Percentiles rank a stretch among this genome's conserved stretches.
These are phyloP conservation scores for Epichloe elymi DNA, from an alignment of 2,329 filamentous ascomycete genomes.

Conservation along the genomic window DNA sequence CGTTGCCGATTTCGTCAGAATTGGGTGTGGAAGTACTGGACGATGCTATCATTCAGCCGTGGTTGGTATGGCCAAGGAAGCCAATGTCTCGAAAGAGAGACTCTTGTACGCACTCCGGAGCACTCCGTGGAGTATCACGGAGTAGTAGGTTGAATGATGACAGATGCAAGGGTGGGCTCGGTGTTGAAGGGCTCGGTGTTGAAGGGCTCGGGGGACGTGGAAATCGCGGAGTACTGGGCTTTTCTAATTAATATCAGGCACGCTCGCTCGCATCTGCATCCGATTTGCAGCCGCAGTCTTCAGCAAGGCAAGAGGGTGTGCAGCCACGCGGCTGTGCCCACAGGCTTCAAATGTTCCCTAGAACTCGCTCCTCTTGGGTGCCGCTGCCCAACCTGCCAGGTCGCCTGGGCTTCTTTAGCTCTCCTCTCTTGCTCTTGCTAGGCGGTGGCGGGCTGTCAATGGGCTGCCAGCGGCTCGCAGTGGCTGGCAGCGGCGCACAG, in stretches of 20 bases:
- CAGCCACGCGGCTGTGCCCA: too few species aligned
- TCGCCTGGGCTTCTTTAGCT: neutral
- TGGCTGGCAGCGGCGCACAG: too few species aligned
- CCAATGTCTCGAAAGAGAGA: conserved; percentile 1
- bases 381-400: neutral
- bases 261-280: too few species aligned
- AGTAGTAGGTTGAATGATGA: neutral
- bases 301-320: too few species aligned
- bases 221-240: too few species aligned
- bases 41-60: neutral
- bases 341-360: too few species aligned
- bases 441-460: too few species aligned
- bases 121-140: too few species aligned
- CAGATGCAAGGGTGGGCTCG: neutral
- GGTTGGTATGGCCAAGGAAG: neutral
- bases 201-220: neutral
- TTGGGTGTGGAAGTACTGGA: neutral
- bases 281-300: too few species aligned
- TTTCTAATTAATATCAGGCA: too few species aligned
- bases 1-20: neutral
- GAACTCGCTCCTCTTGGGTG: neutral
- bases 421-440: too few species aligned
- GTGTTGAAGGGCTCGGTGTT: neutral
- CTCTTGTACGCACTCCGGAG: neutral
- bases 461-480: too few species aligned